phyloP scores from a whole-genome alignment of 2,329 filamentous ascomycete genomes.

The Cladosporium halotolerans region DNA sequence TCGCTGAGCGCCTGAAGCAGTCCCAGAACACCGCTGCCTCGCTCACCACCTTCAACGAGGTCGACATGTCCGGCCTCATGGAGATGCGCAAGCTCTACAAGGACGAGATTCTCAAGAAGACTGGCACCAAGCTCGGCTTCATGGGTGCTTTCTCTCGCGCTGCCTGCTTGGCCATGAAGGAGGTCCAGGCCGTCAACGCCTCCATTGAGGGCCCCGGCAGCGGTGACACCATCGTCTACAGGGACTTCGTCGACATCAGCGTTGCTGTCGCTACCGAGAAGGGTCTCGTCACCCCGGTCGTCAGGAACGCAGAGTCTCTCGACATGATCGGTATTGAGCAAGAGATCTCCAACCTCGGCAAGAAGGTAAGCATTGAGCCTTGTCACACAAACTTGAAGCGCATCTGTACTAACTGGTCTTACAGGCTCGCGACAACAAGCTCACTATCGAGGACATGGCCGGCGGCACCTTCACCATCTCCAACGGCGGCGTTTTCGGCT shows the following conservation, averaged over 20 bases:
- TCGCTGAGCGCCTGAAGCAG: constrained; percentile 96
- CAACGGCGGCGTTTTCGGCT: constrained; percentile 95
- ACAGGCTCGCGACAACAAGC: constrained; percentile 86
- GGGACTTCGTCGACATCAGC: constrained; percentile 96
- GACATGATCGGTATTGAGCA: constrained; percentile 86
- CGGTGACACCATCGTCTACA: constrained; percentile 95
- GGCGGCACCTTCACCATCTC: constrained; percentile 97
- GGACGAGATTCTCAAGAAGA: constrained; percentile 92
- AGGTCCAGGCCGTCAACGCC: constrained; percentile 90
- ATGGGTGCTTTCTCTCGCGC: constrained; percentile 97
- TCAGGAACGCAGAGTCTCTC: constrained; percentile 84
- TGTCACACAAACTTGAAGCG: background rate
- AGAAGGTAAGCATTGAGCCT: constrained; percentile 62
- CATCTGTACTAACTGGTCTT: constrained; percentile 4
- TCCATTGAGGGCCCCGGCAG: constrained; percentile 94
- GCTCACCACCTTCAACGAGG: constrained; percentile 97
- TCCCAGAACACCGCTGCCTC: constrained; percentile 98
- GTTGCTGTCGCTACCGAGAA: constrained; percentile 97
- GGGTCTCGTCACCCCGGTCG: constrained; percentile 91
- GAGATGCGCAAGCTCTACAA: constrained; percentile 97
- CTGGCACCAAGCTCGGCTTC: constrained; percentile 96
- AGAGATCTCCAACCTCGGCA: constrained; percentile 85
- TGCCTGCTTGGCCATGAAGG: constrained; percentile 83
- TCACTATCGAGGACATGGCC: constrained; percentile 99
- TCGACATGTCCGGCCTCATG: constrained; percentile 97